phyloP scores from a whole-genome alignment of 176 grass and related monocot species.

The Hordeum vulgare region MorexV3_pseudomolecules_assembly NC_058524.1:531477908-531478407 shows the following conservation, averaged over 20 bases:
- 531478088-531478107: constrained; percentile 35
- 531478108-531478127: constrained; percentile 70
- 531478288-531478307: background rate
- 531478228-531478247: background rate
- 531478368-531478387: background rate
- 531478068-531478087: constrained; percentile 31
- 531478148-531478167: constrained; percentile 52
- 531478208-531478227: constrained; percentile 21
- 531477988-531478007: constrained; percentile 60
- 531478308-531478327: background rate
- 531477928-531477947: constrained; percentile 64
- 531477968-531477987: constrained; percentile 62
- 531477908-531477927: constrained; percentile 54
- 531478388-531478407: constrained; percentile 1
- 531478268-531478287: constrained; percentile 23
- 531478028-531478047: constrained; percentile 28
- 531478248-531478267: background rate
- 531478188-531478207: constrained; percentile 22
- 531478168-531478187: constrained; percentile 65
- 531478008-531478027: constrained; percentile 53
- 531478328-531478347: background rate
- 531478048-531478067: constrained; percentile 23
- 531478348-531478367: constrained; percentile 15
- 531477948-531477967: constrained; percentile 65
- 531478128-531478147: constrained; percentile 47